phyloP scores from a whole-genome alignment of 1,284 basidiomycete genomes.

The Taiwanofungus camphoratus region DNA sequence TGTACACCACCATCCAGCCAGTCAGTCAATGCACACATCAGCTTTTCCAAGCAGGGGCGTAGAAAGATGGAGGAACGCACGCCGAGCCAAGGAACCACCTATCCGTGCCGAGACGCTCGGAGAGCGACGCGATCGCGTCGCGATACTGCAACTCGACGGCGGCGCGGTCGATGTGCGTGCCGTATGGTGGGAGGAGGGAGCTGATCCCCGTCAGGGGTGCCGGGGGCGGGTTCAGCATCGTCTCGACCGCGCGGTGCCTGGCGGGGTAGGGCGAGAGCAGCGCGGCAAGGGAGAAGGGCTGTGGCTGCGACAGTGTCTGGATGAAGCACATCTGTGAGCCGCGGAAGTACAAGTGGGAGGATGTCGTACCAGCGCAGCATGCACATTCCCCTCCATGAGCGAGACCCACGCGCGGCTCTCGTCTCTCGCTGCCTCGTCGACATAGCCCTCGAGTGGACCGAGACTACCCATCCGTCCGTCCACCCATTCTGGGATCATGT shows the following conservation, averaged over 20 bases:
- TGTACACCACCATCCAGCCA: conserved; percentile 21
- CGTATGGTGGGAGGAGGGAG: conserved; percentile 55
- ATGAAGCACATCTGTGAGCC: neutral
- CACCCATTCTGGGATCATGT: conserved; percentile 67
- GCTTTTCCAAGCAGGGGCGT: conserved; percentile 11
- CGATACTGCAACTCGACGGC: conserved; percentile 52
- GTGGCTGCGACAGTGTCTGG: conserved; percentile 44
- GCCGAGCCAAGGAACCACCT: conserved; percentile 73
- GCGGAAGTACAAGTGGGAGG: no score
- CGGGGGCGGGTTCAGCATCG: conserved; percentile 55
- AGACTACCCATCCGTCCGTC: conserved; percentile 41
- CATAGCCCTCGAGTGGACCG: conserved; percentile 59
- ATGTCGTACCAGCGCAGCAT: conserved; percentile 60
- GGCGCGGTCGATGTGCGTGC: conserved; percentile 44
- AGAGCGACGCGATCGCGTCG: conserved; percentile 67
- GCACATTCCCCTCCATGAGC: conserved; percentile 66
- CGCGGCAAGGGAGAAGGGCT: conserved; percentile 32
- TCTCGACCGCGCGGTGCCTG: conserved; percentile 26
- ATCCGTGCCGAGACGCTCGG: conserved; percentile 66
- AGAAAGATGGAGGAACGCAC: conserved; percentile 41
- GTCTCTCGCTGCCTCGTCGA: conserved; percentile 48
- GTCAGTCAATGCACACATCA: conserved; percentile 2
- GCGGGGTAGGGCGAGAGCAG: conserved; percentile 31
- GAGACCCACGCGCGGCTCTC: conserved; percentile 77
- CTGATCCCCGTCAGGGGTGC: conserved; percentile 63